These are phyloP conservation scores for Bocquillonia castaneifolia DNA, from an alignment of 441 rosid species.

Conservation along the genomic window DNA sequence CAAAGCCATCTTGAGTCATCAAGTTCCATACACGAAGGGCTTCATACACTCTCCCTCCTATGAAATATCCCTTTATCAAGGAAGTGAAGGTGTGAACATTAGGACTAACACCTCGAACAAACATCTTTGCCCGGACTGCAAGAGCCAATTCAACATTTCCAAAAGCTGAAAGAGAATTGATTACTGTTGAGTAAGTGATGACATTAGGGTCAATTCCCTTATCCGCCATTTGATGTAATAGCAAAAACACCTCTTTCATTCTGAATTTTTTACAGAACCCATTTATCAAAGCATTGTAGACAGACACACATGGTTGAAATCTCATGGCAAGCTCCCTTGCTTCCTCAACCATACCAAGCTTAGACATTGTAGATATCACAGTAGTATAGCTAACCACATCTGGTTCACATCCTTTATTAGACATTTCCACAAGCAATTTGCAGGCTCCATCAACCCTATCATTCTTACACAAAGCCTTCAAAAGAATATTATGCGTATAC, in stretches of 20 bases:
- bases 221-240: conserved; percentile 50
- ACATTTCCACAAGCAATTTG: conserved; percentile 73
- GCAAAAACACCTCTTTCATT: conserved; percentile 44
- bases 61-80: conserved; percentile 65
- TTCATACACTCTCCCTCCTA: conserved; percentile 43
- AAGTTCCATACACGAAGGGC: conserved; percentile 56
- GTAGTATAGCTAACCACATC: conserved; percentile 79
- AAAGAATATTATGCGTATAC: conserved; percentile 68
- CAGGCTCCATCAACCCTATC: conserved; percentile 63
- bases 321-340: conserved; percentile 53
- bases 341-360: conserved; percentile 58
- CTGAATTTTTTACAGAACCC: conserved; percentile 51
- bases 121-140: conserved; percentile 62
- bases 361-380: conserved; percentile 69
- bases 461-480: conserved; percentile 85
- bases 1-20: conserved; percentile 45
- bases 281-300: conserved; percentile 66
- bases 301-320: conserved; percentile 47
- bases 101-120: conserved; percentile 62
- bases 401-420: conserved; percentile 57
- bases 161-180: conserved; percentile 45
- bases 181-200: conserved; percentile 62
- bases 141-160: conserved; percentile 53
- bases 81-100: conserved; percentile 64
- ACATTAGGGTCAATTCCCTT: conserved; percentile 57